phyloP scores from a whole-genome alignment of 1,139 yeast genomes.

The Yamadazyma trypodendri region DNA sequence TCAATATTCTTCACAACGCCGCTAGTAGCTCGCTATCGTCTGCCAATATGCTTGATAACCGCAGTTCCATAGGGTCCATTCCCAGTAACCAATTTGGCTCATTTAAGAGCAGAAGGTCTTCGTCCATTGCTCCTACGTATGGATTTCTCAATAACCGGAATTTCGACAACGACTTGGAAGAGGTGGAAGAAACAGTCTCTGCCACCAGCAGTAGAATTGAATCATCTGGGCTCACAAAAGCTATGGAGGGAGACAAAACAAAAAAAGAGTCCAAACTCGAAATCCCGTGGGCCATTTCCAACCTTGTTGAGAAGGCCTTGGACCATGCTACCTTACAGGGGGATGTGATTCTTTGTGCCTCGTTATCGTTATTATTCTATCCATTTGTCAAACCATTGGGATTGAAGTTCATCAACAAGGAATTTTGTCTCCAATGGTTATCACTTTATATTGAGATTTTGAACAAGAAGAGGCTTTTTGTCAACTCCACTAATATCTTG shows the following conservation, averaged over 20 bases:
- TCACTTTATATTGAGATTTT: constrained; percentile 58
- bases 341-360: constrained; percentile 61
- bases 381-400: constrained; percentile 16
- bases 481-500: constrained; percentile 57
- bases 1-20: constrained; percentile 38
- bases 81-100: constrained; percentile 18
- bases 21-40: constrained; percentile 18
- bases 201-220: constrained; percentile 7
- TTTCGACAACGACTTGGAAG: constrained; percentile 13
- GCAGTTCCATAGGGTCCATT: constrained; percentile 14
- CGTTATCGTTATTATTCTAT: constrained; percentile 58
- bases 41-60: constrained; percentile 8
- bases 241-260: constrained; percentile 18
- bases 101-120: constrained; percentile 23
- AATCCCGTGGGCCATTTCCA: constrained; percentile 33
- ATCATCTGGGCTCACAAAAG: constrained; percentile 34
- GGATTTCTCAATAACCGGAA: constrained; percentile 15
- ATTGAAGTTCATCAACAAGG: constrained; percentile 19
- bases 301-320: constrained; percentile 41
- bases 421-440: constrained; percentile 53
- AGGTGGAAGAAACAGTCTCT: constrained; percentile 14
- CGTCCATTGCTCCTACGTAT: constrained; percentile 19
- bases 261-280: constrained; percentile 2
- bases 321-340: constrained; percentile 63
- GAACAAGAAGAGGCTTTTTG: constrained; percentile 52